Evolutionary conservation across 805 yeast species (phyloP).

Genomic region (Limtongia smithiae): DNA sequence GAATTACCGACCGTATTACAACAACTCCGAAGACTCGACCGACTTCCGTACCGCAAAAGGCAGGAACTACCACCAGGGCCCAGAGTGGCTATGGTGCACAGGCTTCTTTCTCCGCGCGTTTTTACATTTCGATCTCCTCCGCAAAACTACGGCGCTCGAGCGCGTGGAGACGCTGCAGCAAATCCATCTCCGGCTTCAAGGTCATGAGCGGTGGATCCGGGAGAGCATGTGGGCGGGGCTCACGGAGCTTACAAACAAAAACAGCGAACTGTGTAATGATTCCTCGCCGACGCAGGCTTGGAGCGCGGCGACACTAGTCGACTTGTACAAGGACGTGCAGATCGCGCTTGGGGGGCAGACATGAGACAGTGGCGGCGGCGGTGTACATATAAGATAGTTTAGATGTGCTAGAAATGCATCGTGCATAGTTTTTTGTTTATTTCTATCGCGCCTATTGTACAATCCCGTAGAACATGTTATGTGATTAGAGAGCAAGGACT

Average conservation of each 20-base stretch:
- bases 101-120: conserved; percentile 87
- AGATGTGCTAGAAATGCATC: no score
- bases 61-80: conserved; percentile 96
- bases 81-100: conserved; percentile 94
- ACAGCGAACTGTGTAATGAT: conserved; percentile 76
- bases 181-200: conserved; percentile 56
- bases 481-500: conserved; percentile 17
- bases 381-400: no score
- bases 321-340: conserved; percentile 59
- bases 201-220: conserved; percentile 65
- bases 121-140: conserved; percentile 50
- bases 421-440: no score
- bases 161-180: conserved; percentile 54
- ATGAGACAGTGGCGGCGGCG: background rate
- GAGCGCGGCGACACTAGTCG: conserved; percentile 85
- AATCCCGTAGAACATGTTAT: no score
- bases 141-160: conserved; percentile 40
- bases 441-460: no score
- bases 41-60: conserved; percentile 95
- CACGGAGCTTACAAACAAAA: conserved; percentile 85
- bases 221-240: conserved; percentile 91
- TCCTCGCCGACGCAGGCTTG: conserved; percentile 97
- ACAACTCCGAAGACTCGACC: conserved; percentile 70
- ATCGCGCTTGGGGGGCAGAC: no score
- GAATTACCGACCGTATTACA: conserved; percentile 85